Conservation (phyloP, 345 rosid genomes). For the Mangifera indica region DNA sequence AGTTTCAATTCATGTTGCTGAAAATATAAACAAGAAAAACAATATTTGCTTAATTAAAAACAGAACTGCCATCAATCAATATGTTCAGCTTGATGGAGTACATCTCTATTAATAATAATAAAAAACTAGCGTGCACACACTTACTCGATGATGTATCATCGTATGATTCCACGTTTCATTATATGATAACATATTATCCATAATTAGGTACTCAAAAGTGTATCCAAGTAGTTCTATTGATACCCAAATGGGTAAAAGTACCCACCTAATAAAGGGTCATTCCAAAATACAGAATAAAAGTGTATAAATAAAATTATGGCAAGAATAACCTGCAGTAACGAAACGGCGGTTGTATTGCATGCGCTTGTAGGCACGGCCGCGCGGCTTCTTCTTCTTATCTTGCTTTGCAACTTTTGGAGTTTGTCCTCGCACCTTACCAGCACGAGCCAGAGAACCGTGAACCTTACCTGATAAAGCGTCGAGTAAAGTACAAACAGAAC, state of each 20-base stretch:
- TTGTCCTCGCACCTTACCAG: constrained; percentile 81
- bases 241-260: background rate
- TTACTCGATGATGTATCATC: too few species aligned
- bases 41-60: too few species aligned
- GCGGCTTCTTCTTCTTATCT: constrained; percentile 82
- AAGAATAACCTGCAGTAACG: constrained; percentile 67
- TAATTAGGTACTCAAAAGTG: too few species aligned
- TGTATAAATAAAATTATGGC: background rate
- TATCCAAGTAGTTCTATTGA: too few species aligned
- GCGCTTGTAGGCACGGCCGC: constrained; percentile 84
- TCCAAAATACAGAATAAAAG: background rate
- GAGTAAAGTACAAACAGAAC: background rate
- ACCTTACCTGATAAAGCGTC: constrained; percentile 55
- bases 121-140: too few species aligned
- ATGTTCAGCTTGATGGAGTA: too few species aligned
- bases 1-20: too few species aligned
- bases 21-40: too few species aligned
- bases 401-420: constrained; percentile 83
- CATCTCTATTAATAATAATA: too few species aligned
- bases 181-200: too few species aligned
- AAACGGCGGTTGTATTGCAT: constrained; percentile 88
- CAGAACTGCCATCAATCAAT: background rate
- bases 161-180: too few species aligned
- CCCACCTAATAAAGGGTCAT: background rate
- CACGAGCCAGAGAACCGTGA: constrained; percentile 87